phyloP scores from a whole-genome alignment of 352 stramenopile genomes.

The Pythium utonaiense region DNA sequence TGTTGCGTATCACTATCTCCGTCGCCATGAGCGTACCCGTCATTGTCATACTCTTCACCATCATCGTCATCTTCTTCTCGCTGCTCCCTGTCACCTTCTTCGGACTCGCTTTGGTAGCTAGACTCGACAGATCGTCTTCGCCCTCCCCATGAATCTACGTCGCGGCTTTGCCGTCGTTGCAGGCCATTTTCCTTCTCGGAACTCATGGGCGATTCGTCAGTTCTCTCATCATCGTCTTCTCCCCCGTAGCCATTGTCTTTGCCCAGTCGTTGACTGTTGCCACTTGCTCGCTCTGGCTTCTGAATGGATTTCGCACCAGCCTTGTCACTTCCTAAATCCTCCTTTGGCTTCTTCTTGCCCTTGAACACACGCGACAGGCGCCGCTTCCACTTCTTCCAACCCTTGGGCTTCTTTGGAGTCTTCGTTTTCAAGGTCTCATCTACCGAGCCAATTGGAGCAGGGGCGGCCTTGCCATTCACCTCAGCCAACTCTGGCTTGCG shows the following conservation, averaged over 20 bases:
- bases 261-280: no score
- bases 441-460: not conserved
- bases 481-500: not conserved
- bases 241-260: not conserved
- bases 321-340: not conserved
- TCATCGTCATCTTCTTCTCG: not conserved
- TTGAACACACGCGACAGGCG: slow-evolving; percentile 16
- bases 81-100: slow-evolving; percentile 7
- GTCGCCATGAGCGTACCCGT: not conserved
- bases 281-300: not conserved
- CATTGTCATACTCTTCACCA: not conserved
- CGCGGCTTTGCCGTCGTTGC: not conserved
- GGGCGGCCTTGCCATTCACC: not conserved
- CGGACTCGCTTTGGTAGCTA: not conserved
- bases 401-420: slow-evolving; percentile 16
- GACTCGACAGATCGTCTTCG: not conserved
- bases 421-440: slow-evolving; percentile 2
- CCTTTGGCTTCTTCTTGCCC: slow-evolving; percentile 14
- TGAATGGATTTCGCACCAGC: not conserved
- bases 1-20: not conserved
- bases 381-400: slow-evolving; percentile 26
- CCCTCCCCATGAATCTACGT: not conserved
- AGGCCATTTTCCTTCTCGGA: slow-evolving; percentile 1
- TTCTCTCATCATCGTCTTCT: not conserved
- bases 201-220: slow-evolving; percentile 1